Evolutionary conservation across 148 eudicot genomes (phyloP).

Genomic region (Vaccinium darrowii): DNA sequence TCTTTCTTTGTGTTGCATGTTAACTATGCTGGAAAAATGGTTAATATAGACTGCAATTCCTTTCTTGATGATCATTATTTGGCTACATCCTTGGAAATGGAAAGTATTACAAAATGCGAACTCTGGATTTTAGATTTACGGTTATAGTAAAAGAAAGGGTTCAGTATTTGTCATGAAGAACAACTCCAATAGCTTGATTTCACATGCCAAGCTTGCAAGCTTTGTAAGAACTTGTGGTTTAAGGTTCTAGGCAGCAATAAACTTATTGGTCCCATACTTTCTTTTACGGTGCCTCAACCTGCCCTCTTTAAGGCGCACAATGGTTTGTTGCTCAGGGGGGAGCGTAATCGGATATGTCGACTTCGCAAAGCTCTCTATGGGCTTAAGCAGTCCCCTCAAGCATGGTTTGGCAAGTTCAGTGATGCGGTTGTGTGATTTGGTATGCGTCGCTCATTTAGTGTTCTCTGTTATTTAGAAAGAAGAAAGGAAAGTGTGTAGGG

Average conservation of each 20-base stretch:
- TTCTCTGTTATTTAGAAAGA: no score
- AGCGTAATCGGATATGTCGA: no score
- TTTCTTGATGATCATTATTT: not conserved
- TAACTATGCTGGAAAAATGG: not conserved
- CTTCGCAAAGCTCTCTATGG: no score
- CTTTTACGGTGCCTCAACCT: not conserved
- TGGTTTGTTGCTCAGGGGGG: not conserved
- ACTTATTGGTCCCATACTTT: not conserved
- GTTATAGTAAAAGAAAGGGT: not conserved
- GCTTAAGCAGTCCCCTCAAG: no score
- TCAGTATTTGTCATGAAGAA: not conserved
- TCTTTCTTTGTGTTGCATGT: slow-evolving; percentile 3
- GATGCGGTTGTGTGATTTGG: no score
- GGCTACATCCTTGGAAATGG: not conserved
- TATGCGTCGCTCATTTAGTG: no score
- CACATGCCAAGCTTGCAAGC: not conserved
- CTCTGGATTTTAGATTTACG: not conserved
- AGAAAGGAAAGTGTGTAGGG: no score
- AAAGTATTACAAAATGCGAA: not conserved
- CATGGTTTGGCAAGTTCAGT: no score
- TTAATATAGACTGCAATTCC: not conserved
- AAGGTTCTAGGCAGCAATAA: not conserved
- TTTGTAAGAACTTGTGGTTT: not conserved
- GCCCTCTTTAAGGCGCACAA: not conserved
- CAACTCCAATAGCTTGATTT: not conserved